Percentiles rank a stretch among this genome's conserved stretches.
phyloP scores from a whole-genome alignment of 768 basidiomycete genomes.

The Hydnum rufescens region DNA sequence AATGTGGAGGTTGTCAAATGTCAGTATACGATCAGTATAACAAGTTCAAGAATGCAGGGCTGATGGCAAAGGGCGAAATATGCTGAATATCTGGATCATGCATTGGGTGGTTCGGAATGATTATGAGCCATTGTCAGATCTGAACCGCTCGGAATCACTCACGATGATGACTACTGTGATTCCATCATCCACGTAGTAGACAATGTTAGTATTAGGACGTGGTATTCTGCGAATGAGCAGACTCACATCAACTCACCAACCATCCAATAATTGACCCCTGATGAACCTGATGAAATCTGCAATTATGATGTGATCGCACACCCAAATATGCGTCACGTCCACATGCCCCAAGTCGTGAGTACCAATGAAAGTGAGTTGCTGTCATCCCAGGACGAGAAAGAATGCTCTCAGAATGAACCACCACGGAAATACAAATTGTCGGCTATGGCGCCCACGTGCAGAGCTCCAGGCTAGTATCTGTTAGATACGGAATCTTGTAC shows the following conservation, averaged over 20 bases:
- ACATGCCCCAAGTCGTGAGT: no score
- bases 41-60: constrained; percentile 64
- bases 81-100: constrained; percentile 49
- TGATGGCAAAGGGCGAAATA: constrained; percentile 87
- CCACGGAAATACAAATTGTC: constrained; percentile 37
- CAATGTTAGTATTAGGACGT: no score
- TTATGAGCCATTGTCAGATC: constrained; percentile 21
- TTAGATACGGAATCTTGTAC: constrained; percentile 60
- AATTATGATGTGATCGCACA: constrained; percentile 54
- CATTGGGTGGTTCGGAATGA: constrained; percentile 88
- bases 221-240: not conserved
- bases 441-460: constrained; percentile 51
- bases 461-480: constrained; percentile 80
- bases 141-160: constrained; percentile 25
- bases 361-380: no score
- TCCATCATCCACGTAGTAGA: no score
- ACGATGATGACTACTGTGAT: constrained; percentile 96
- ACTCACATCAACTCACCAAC: constrained; percentile 96
- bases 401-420: constrained; percentile 62
- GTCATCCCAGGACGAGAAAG: no score
- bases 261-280: constrained; percentile 82
- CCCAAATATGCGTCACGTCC: no score
- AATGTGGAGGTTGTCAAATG: constrained; percentile 48
- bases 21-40: constrained; percentile 75
- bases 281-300: constrained; percentile 61